Base-by-base conservation (phyloP, 2,329 filamentous ascomycete genomes). In the Fusarium begoniae region DNA sequence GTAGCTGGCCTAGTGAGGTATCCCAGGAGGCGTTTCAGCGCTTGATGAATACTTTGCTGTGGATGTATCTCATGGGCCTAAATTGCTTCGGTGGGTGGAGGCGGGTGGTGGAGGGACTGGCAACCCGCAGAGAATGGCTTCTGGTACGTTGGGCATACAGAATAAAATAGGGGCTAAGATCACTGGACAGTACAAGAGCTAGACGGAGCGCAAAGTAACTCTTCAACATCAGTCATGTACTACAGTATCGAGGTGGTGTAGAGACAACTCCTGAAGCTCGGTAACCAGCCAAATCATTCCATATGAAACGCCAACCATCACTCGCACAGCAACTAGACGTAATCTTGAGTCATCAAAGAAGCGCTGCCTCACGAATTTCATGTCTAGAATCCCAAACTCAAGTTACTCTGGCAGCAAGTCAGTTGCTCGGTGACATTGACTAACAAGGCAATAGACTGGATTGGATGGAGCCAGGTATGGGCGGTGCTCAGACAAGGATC, bases 161-260 rank as follows among this genome's bases (percentile, higher is more conserved):
- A 72, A 70, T 73, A 78, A 78, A 78, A 78, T 77, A 78, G 71
- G 75, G 76, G 76, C 55, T 58, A 43, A 62, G 28, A 70, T 67
- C 58, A 73, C 57, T 63, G 61, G 54, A 66, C 62, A 44, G 67
- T 41, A 55, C 59, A 57, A 44, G 57, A 53, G 44, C 22, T 56
- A 10, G 38, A 24, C 38, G 56, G 44, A 30, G 12, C 41, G 50
- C 14, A 28, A 58, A 32, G 32, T 50, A 28, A 50, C 13, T 58
- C 30, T 58, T 50, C 55, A 58, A 22, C 30, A 47, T 37, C 30
- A n/a, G 26, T 43, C 24, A 14, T 55, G 51, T 24, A 38, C 43
- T 38, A 30, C 45, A 51, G 37, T 50, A 38, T 37, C 32, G 32
- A 59, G 24, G 51, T 30, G 32, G 26, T 62, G 26, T 51, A 51